Evolutionary conservation across 495 filamentous ascomycete species (phyloP).

Genomic region (Neohortaea acidophila): DNA sequence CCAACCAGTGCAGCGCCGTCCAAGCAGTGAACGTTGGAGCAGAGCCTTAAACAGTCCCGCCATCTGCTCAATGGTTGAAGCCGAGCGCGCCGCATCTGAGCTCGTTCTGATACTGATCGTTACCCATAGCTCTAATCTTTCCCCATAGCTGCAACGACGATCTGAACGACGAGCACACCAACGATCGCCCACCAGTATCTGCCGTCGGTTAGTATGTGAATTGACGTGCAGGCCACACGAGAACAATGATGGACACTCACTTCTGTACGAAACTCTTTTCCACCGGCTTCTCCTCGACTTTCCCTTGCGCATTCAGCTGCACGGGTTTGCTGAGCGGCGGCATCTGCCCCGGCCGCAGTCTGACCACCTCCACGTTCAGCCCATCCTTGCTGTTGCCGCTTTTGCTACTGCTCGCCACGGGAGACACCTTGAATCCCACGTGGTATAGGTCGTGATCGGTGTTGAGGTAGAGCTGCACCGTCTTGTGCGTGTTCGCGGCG

Average conservation of each 20-base stretch:
- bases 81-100: too few relatives aligned
- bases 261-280: constrained; percentile 62
- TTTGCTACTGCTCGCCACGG: constrained; percentile 7
- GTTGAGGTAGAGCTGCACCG: constrained; percentile 23
- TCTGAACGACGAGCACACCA: constrained; percentile 23
- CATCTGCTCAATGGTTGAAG: too few relatives aligned
- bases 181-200: constrained; percentile 37
- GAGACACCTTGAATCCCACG: constrained; percentile 22
- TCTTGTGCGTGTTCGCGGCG: constrained; percentile 18
- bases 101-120: too few relatives aligned
- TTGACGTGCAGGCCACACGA: constrained; percentile 15
- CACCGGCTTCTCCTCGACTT: constrained; percentile 32
- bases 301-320: constrained; percentile 46
- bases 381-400: constrained; percentile 24
- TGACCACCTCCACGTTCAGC: constrained; percentile 37
- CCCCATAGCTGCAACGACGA: constrained; percentile 9
- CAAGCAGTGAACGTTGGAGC: too few relatives aligned
- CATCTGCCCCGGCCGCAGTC: constrained; percentile 33
- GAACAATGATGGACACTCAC: constrained; percentile 29
- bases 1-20: too few relatives aligned
- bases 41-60: too few relatives aligned
- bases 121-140: constrained; percentile 3
- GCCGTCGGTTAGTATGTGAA: background rate
- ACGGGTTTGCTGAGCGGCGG: constrained; percentile 51
- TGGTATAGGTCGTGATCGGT: constrained; percentile 22